phyloP scores from a whole-genome alignment of 1,284 basidiomycete species.

The Hypsizygus ulmarius region DNA sequence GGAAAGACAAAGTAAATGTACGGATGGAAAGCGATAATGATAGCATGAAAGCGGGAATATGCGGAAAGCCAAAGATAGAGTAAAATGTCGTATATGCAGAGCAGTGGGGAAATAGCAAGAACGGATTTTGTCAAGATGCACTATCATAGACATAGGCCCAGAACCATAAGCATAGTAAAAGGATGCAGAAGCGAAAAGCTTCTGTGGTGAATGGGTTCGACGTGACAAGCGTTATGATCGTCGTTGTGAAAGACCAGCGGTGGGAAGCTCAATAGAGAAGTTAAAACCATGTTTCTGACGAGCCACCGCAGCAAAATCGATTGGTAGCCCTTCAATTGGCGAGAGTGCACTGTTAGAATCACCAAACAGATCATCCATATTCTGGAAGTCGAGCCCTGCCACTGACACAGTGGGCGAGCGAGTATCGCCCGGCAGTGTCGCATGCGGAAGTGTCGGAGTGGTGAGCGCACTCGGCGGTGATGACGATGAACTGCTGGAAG shows the following conservation, averaged over 20 bases:
- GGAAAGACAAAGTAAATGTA: conserved; percentile 1
- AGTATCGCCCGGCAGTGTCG: conserved; percentile 10
- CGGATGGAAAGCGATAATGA: conserved; percentile 1
- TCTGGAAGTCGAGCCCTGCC: conserved; percentile 12
- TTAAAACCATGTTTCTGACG: conserved; percentile 1
- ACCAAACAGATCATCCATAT: conserved; percentile 12
- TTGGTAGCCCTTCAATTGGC: conserved; percentile 1
- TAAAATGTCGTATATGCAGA: neutral
- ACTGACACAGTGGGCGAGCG: conserved; percentile 3
- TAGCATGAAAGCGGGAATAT: conserved; percentile 1
- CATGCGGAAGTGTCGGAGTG: conserved; percentile 15
- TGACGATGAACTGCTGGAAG: conserved; percentile 16
- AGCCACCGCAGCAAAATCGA: neutral
- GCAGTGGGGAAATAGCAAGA: neutral
- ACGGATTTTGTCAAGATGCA: conserved; percentile 12
- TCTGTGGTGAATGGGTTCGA: no score
- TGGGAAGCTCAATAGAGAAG: conserved; percentile 3
- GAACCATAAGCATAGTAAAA: neutral
- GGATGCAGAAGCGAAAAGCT: neutral
- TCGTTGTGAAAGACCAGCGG: neutral
- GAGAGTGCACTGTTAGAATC: conserved; percentile 3
- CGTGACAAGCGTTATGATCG: neutral
- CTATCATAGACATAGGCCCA: conserved; percentile 13
- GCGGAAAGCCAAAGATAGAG: neutral
- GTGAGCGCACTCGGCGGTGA: conserved; percentile 18